These are phyloP conservation scores for Trichoderma simmonsii DNA, from an alignment of 2,329 filamentous ascomycete species.

Conservation along the genomic window DNA sequence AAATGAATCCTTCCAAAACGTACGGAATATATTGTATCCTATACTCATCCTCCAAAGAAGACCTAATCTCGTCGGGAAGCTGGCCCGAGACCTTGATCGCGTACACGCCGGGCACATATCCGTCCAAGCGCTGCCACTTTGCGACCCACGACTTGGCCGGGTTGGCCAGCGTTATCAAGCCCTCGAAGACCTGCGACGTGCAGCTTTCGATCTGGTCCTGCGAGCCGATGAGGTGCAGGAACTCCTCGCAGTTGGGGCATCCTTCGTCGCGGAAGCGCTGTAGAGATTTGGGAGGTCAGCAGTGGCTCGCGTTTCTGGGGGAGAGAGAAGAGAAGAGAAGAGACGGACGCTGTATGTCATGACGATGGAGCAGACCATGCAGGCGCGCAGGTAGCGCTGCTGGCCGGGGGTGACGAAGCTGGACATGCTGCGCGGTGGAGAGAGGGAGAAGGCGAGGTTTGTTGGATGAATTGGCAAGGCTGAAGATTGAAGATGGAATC, in stretches of 20 bases:
- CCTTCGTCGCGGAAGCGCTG: conserved; percentile 83
- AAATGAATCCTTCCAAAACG: conserved; percentile 30
- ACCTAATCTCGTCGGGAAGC: conserved; percentile 62
- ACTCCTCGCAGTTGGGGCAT: conserved; percentile 94
- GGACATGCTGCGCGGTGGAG: conserved; percentile 3
- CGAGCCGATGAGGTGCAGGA: conserved; percentile 77
- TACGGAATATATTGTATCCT: conserved; percentile 65
- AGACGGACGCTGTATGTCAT: conserved; percentile 68
- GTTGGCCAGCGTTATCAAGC: conserved; percentile 79
- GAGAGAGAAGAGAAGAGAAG: background rate
- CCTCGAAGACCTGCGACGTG: conserved; percentile 95
- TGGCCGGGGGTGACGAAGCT: conserved; percentile 55
- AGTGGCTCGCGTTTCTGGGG: background rate
- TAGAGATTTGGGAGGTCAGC: background rate
- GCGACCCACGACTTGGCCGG: conserved; percentile 89
- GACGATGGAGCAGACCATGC: conserved; percentile 97
- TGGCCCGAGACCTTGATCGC: conserved; percentile 91
- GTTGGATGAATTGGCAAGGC: background rate
- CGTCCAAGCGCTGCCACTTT: conserved; percentile 90
- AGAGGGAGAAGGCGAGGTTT: background rate
- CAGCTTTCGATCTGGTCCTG: conserved; percentile 83
- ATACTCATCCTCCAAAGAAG: conserved; percentile 60
- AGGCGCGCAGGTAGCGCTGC: conserved; percentile 85
- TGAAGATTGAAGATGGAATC: background rate
- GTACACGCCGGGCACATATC: conserved; percentile 85